Evolutionary conservation across 371 early-diverging fungal genomes (phyloP), one percentile per base, ranked within the genome.

Genomic region (Mucor sp.): DNA sequence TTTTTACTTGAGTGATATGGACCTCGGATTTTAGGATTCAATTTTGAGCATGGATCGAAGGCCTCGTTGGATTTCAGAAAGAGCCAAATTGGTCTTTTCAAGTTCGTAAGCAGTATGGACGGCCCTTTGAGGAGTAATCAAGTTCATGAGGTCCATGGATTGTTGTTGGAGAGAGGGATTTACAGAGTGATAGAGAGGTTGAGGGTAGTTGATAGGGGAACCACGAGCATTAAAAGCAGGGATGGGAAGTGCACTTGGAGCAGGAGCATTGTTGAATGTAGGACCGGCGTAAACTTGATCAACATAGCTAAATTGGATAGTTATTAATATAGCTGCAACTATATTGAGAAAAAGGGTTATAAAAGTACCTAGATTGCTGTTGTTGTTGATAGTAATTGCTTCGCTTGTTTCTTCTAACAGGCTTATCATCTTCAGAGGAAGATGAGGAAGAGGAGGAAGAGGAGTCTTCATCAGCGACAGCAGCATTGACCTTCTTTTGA

Each of bases 191-290:
- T 69, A 68, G 21, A 68, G 56, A 41, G 69, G 62, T 53, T 67
- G 62, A 63, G 67, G 63, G 32, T 63, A 58, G 17, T 66, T 61
- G 39, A 68, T 60, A 68, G 74, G 70, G 53, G 70, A 74, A 58
- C 73, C 75, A 69, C 66, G 76, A 62, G 74, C 68, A 55, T 59
- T 69, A 65, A 92, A 90, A 41, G 89, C 83, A 60, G 93, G 93
- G 67, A 93, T 83, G 32, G 93, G 93, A 44, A 93, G 75, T 32
- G 85, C 83, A 62, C 83, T 82, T 2, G 93, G 89, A 19, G 90
- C 89, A 60, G 93, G 93, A 19, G 93, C 87, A 79, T 92, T 93
- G 67, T 90, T 91, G 69, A 93, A 93, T 37, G 87, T 89, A 14
- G 93, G 91, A 43, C 93, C 93, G 47, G 92, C 92, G 67, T 92